Base-by-base conservation (phyloP, 164 flowering plant species). In the Saururus chinensis region DNA sequence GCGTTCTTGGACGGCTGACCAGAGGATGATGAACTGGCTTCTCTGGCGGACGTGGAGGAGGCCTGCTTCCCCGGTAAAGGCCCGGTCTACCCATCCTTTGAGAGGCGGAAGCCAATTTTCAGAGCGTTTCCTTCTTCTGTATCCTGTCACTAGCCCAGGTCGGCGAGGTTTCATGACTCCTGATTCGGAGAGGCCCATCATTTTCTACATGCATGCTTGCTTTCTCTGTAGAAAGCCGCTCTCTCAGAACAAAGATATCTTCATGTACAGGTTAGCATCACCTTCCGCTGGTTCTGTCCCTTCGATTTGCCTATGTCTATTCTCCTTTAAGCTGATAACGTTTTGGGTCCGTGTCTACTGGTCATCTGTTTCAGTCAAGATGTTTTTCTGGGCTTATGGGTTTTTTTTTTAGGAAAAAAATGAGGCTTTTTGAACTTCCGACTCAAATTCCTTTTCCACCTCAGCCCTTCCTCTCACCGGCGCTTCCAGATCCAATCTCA, bases 241-340 rank as follows among this genome's bases (percentile, higher is more conserved):
- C 19, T 81, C 77, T 0, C 72, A 68, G 53, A 85, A 82, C 77
- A 75, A 67, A 48, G 97, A 90, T 70, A 88, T 90, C 77, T 90
- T 81, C 81, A 90, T 90, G 97, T 90, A 90, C 90, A 87, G 90
- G 97, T 89, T 64, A 51, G 86, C n/a, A n/a, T n/a, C n/a, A n/a
- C n/a, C n/a, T n/a, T n/a, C n/a, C n/a, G n/a, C n/a, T n/a, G n/a
- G n/a, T n/a, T n/a, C n/a, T n/a, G n/a, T n/a, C n/a, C n/a, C n/a
- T n/a, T n/a, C n/a, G n/a, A n/a, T n/a, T n/a, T n/a, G n/a, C n/a
- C n/a, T n/a, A n/a, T n/a, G n/a, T n/a, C n/a, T n/a, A n/a, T n/a
- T n/a, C n/a, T n/a, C n/a, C n/a, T n/a, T n/a, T n/a, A n/a, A n/a
- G n/a, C n/a, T n/a, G n/a, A n/a, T n/a, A n/a, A n/a, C n/a, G n/a